Percentiles rank a stretch among this genome's conserved stretches.
Conservation (phyloP, 805 yeast genomes). For the Hanseniaspora vineae region DNA sequence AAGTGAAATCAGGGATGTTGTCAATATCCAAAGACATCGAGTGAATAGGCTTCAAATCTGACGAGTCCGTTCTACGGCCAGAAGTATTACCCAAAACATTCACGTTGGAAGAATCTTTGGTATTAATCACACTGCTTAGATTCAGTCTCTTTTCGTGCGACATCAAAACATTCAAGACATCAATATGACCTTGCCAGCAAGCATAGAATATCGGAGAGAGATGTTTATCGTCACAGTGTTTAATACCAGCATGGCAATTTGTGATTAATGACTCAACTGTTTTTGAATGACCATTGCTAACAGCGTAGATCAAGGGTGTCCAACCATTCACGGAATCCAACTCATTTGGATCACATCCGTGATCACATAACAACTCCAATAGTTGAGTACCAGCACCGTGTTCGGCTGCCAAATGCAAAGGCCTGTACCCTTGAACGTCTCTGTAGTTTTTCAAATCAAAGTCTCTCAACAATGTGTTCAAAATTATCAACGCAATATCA, state of each 20-base stretch:
- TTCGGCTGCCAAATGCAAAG: constrained; percentile 79
- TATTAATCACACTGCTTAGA: background rate
- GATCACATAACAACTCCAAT: constrained; percentile 52
- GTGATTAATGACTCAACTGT: constrained; percentile 61
- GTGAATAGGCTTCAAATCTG: constrained; percentile 2
- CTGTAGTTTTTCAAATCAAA: constrained; percentile 20
- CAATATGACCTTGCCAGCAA: constrained; percentile 85
- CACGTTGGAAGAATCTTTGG: background rate
- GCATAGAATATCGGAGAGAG: constrained; percentile 77
- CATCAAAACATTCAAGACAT: constrained; percentile 59
- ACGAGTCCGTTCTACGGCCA: no score
- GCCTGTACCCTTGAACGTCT: constrained; percentile 81
- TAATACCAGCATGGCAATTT: constrained; percentile 52
- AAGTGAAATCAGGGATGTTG: constrained; percentile 74
- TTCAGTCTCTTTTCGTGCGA: background rate
- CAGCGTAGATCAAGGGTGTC: constrained; percentile 89
- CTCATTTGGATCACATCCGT: constrained; percentile 67
- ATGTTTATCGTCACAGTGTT: constrained; percentile 64
- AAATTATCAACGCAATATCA: constrained; percentile 50
- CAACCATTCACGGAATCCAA: constrained; percentile 80
- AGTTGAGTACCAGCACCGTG: constrained; percentile 58
- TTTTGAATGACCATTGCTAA: constrained; percentile 64
- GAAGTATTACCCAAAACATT: no score
- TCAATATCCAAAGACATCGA: constrained; percentile 33
- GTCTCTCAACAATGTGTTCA: constrained; percentile 24